A percentile compares a stretch with the other conserved stretches of the same genome.
These are phyloP conservation scores for Tuber aestivum DNA, from an alignment of 495 filamentous ascomycete genomes.

Conservation along the genomic window DNA sequence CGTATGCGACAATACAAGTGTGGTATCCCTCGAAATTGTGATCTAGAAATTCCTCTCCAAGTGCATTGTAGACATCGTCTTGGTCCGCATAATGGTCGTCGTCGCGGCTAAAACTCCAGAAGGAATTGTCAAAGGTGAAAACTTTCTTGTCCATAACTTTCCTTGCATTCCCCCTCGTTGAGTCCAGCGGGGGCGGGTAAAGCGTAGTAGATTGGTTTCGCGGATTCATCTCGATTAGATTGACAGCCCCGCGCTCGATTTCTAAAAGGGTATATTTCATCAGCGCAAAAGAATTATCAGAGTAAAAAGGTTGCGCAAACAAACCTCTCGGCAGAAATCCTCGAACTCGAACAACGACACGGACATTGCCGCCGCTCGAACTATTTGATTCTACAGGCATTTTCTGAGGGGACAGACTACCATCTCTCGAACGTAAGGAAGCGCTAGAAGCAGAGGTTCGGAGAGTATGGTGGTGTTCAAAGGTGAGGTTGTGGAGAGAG, in stretches of 20 bases:
- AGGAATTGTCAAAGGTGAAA: constrained; percentile 96
- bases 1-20: constrained; percentile 96
- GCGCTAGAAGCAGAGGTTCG: constrained; percentile 52
- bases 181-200: constrained; percentile 57
- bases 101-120: constrained; percentile 77
- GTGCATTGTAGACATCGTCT: constrained; percentile 86
- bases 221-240: constrained; percentile 87
- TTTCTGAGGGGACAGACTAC: constrained; percentile 47
- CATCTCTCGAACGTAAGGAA: constrained; percentile 68
- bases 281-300: not conserved
- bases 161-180: constrained; percentile 66
- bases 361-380: constrained; percentile 72
- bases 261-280: constrained; percentile 51
- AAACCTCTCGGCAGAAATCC: constrained; percentile 84
- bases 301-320: constrained; percentile 31
- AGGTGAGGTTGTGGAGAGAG: constrained; percentile 59
- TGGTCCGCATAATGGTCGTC: constrained; percentile 78
- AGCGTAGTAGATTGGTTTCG: constrained; percentile 73
- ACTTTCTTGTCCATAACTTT: constrained; percentile 79
- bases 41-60: constrained; percentile 95
- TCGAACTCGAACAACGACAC: constrained; percentile 87
- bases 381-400: constrained; percentile 30
- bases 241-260: constrained; percentile 68
- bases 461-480: constrained; percentile 45
- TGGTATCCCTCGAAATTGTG: constrained; percentile 99